Base-by-base conservation (phyloP, 345 rosid species). In the Eucalyptus marginata region DNA sequence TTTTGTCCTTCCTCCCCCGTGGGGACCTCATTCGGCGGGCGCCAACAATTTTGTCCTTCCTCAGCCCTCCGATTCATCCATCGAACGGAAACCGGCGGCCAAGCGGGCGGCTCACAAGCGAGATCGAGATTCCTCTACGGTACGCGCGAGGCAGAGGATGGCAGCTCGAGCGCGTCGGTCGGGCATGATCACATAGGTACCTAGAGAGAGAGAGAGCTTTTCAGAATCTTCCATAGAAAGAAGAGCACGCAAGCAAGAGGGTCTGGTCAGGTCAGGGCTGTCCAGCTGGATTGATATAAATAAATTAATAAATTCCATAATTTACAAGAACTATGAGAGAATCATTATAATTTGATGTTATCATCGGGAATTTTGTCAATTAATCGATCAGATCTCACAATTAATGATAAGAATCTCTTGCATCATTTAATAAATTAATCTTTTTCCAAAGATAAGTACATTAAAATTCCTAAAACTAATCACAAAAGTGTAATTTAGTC, bases 401-500 rank as follows among this genome's bases (percentile, higher is more conserved):
- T n/a, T 14, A 64, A 64, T 13, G 14, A 62, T 64, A n/a, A n/a
- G 4, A 64, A 64, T n/a, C 36, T 14, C 36, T n/a, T 3, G 8
- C 36, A 2, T 1, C 36, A 4, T 13, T 13, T 64, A n/a, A 29
- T n/a, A 64, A n/a, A 14, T 64, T 14, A n/a, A n/a, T 13, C 2
- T n/a, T 7, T 64, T 64, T 15, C 3, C 13, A 1, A 9, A 1
- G 5, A 29, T 13, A 11, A 6, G 3, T 20, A 7, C 10, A 52
- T 52, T 2, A 52, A 52, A 52, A 7, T 4, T 20, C 5, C 10
- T 52, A 20, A 52, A 20, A 52, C 10, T 52, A 8, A 18, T 52
- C 10, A 52, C 10, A 52, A 52, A 52, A 20, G 0, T 7, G 1
- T 20, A 52, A 20, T 52, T 52, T 20, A 52, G 2, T 52, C 0